Conservation (phyloP, 768 basidiomycete genomes). For the Kwoniella dejecticola region DNA sequence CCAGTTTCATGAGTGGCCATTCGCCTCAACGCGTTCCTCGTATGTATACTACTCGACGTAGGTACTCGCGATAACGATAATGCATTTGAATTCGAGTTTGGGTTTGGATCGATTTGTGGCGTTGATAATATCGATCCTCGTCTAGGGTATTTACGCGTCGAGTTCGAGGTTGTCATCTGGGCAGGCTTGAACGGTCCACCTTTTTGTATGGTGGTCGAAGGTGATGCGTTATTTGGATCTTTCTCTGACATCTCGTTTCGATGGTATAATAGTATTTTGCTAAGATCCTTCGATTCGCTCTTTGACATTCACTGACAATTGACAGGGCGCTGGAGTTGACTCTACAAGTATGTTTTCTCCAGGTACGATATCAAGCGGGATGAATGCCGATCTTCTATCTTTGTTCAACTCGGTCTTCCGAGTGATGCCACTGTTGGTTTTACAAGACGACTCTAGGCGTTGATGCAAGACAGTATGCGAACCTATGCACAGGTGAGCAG, state of each 20-base stretch:
- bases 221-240: neutral
- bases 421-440: neutral
- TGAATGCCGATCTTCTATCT: constrained; percentile 7
- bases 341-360: too few relatives aligned
- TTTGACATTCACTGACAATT: too few relatives aligned
- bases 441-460: too few relatives aligned
- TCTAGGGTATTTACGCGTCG: constrained; percentile 3
- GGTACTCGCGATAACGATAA: constrained; percentile 5
- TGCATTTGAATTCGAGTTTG: too few relatives aligned
- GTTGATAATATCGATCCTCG: neutral
- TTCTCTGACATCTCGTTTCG: neutral
- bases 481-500: too few relatives aligned
- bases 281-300: neutral
- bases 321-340: too few relatives aligned
- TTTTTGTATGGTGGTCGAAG: neutral
- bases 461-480: too few relatives aligned
- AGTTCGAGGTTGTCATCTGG: too few relatives aligned
- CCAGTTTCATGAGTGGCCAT: constrained; percentile 52
- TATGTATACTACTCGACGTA: constrained; percentile 27
- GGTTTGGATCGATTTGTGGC: constrained; percentile 1
- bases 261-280: neutral
- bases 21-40: constrained; percentile 39
- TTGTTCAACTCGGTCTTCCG: neutral
- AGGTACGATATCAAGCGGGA: neutral
- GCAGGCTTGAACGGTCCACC: neutral